These are phyloP conservation scores for Paratinospora sagittata DNA, from an alignment of 164 flowering plant genomes.

Conservation along the genomic window DNA sequence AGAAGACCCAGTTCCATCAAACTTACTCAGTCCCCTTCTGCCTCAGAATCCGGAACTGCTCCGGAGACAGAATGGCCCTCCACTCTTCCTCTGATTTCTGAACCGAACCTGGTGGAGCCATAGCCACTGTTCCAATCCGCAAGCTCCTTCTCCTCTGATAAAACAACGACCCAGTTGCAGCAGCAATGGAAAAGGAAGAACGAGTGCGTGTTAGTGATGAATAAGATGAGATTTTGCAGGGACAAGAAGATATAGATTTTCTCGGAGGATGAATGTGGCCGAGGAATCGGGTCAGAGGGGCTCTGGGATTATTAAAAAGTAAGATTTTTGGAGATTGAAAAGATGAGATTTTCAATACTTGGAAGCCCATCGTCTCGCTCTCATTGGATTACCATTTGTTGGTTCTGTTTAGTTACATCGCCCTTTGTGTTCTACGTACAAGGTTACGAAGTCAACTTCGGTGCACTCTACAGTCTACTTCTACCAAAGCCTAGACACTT, in stretches of 20 bases:
- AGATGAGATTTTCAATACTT: conserved; percentile 12
- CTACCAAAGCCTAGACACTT: no score
- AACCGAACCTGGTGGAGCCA: conserved; percentile 38
- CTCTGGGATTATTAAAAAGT: not conserved
- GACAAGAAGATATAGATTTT: not conserved
- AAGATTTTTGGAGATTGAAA: conserved; percentile 8
- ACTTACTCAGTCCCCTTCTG: conserved; percentile 79
- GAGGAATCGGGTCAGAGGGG: conserved; percentile 7
- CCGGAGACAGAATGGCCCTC: conserved; percentile 71
- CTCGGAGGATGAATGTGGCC: conserved; percentile 10
- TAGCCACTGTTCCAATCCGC: conserved; percentile 11
- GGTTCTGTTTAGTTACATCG: not conserved
- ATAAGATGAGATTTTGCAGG: not conserved
- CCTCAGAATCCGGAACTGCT: conserved; percentile 74
- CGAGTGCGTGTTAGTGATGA: not conserved
- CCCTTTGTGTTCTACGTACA: no score
- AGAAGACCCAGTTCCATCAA: not conserved
- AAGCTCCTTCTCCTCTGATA: conserved; percentile 11
- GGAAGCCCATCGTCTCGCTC: conserved; percentile 11
- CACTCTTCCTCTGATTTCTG: conserved; percentile 78
- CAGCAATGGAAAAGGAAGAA: conserved; percentile 3
- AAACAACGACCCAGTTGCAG: conserved; percentile 6
- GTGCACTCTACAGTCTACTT: no score
- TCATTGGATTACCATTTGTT: not conserved
- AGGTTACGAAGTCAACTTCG: no score